Evolutionary conservation across 73 alveolate species (phyloP), one percentile per base, ranked within the genome.

Genomic region (Paramecium tetraurelia): DNA sequence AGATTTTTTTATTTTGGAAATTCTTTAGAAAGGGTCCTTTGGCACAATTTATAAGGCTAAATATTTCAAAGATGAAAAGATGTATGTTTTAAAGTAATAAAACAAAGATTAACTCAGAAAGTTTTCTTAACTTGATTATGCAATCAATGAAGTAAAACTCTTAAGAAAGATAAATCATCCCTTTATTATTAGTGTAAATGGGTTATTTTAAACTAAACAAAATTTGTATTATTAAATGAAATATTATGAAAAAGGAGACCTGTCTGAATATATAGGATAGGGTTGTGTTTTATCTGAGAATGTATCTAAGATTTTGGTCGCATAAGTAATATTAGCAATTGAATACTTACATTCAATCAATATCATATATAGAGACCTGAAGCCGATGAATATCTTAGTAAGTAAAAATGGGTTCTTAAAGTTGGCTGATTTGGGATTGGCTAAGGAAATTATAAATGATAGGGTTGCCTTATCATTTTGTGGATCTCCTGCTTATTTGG

Each of bases 401-500:
- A 95, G 94, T 14, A 40, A 72, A 21, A 96, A 92, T 59, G 95
- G 96, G 38, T 96, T 92, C 86, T 21, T 95, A 5, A 93, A 93
- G 86, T 86, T 95, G 70, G 96, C 94, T 7, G 98, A 95, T 93
- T 95, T 95, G 57, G 97, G 98, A 29, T 77, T 95, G 41, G 95
- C 96, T 6, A 95, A 96, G 75, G 94, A 96, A 93, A 88, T 96
- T 6, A 76, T 89, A 35, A 94, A 94, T 24, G 95, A 96, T 92
- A 86, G 80, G 11, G 89, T 93, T 24, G 84, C 92, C 58, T 88
- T 76, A 57, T 93, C 97, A 5, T 95, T 96, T 83, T 96, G 98
- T 93, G 98, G 98, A 29, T 95, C 98, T 11, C 97, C 97, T 6
- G 97, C 95, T n/a, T 96, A 96, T 93, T 86, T 96, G 53, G 93